Conservation (phyloP, 139 green algal genomes). For the Coccomyxa sp. region DNA sequence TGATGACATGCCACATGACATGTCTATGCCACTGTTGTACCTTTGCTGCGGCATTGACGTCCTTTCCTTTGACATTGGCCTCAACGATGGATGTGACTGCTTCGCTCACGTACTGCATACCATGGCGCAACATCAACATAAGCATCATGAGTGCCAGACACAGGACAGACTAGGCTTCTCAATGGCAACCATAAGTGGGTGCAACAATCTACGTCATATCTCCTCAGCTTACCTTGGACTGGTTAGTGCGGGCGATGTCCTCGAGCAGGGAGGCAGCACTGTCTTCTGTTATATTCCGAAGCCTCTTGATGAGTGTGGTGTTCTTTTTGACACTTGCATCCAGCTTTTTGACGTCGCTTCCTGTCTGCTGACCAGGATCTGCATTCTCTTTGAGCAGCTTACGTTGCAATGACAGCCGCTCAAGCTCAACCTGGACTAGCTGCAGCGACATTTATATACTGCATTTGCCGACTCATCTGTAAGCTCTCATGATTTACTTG, state of each 20-base stretch:
- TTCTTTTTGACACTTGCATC: constrained; percentile 94
- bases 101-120: constrained; percentile 87
- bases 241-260: constrained; percentile 78
- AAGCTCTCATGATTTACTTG: too few species aligned
- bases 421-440: neutral
- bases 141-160: too few species aligned
- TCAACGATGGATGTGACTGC: constrained; percentile 80
- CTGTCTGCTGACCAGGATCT: neutral
- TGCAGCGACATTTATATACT: too few species aligned
- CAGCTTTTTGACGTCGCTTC: constrained; percentile 52
- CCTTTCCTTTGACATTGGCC: constrained; percentile 69
- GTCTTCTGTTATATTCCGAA: constrained; percentile 69
- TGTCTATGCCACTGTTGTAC: neutral
- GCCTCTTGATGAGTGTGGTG: constrained; percentile 80
- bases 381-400: neutral
- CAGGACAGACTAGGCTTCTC: too few species aligned
- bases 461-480: too few species aligned
- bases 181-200: too few species aligned
- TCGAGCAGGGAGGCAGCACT: constrained; percentile 49
- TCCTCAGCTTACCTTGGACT: constrained; percentile 73
- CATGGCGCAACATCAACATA: too few species aligned
- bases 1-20: too few species aligned
- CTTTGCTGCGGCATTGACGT: constrained; percentile 64
- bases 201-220: too few species aligned
- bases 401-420: neutral